Base-by-base conservation (phyloP, 192 early-diverging fungal species). In the Podila epicladia region DNA sequence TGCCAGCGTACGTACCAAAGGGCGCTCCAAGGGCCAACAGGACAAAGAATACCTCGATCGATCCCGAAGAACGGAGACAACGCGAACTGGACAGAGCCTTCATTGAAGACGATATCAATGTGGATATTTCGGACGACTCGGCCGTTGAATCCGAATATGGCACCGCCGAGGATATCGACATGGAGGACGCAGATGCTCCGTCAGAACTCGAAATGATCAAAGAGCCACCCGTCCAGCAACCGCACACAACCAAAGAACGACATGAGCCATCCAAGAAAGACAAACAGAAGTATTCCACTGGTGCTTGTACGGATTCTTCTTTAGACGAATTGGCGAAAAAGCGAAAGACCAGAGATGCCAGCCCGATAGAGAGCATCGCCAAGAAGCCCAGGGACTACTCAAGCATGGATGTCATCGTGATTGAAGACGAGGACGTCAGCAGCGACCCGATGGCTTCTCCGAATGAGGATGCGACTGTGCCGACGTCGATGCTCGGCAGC, bases 91-190 rank as follows among this genome's bases (percentile, higher is more conserved):
- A 78, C 58, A 58, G 17, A 5, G 49, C 13, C 2, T 80, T 80
- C 35, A 80, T 80, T 57, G 77, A 80, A 19, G 77, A 75, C 35
- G 67, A 65, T 5, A 68, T 60, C 8, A 11, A n/a, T 9, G 24
- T 72, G 6, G 33, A 55, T 22, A n/a, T 24, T 55, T 55, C 53
- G 24, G 41, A 45, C 8, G 41, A 45, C 41, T 45, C 41, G 15
- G 41, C 13, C 12, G 38, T 2, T 45, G 41, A 45, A 45, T 45
- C 41, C 4, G 41, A 45, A 11, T 45, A 45, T 15, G 41, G 41
- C 4, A 45, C 41, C 41, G 13, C 41, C 41, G 41, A 45, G 13
- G 41, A 45, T 45, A 15, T 45, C 41, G 41, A 45, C 41, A 45
- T 45, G 12, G 41, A 45, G 41, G 41, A 45, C 11, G 41, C 13